Evolutionary conservation across 331 rosid species (phyloP).

Genomic region (Cydonia oblonga): DNA sequence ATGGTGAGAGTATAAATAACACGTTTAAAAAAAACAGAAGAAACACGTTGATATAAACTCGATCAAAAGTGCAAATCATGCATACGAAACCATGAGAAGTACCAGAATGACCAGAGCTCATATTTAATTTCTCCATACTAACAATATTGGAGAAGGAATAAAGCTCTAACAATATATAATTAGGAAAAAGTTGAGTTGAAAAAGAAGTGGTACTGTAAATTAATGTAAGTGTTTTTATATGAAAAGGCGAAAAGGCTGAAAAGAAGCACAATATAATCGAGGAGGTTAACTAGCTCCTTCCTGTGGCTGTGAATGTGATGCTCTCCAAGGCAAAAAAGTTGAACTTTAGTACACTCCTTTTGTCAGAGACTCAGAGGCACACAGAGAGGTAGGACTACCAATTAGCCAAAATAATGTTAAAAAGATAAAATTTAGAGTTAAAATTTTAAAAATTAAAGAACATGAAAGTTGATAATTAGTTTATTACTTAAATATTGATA

Average conservation of each 20-base stretch:
- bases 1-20: accelerated
- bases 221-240: neutral
- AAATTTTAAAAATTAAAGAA: too few relatives aligned
- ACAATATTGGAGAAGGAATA: neutral
- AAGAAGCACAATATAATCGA: neutral
- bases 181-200: neutral
- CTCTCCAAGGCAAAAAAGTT: neutral
- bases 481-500: too few relatives aligned
- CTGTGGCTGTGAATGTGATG: neutral
- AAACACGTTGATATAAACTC: too few relatives aligned
- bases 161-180: neutral
- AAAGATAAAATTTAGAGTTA: too few relatives aligned
- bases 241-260: neutral
- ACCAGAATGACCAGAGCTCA: neutral
- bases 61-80: too few relatives aligned
- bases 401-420: conserved; percentile 11
- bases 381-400: neutral
- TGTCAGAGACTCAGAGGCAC: conserved; percentile 22
- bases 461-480: too few relatives aligned
- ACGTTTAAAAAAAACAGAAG: too few relatives aligned
- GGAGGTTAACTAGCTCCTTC: neutral
- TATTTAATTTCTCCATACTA: neutral
- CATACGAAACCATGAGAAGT: neutral
- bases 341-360: conserved; percentile 2
- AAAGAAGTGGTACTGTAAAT: neutral